Evolutionary conservation across 192 early-diverging fungal species (phyloP), one percentile per base, ranked within the genome.

Genomic region (Coemansia aciculifera): DNA sequence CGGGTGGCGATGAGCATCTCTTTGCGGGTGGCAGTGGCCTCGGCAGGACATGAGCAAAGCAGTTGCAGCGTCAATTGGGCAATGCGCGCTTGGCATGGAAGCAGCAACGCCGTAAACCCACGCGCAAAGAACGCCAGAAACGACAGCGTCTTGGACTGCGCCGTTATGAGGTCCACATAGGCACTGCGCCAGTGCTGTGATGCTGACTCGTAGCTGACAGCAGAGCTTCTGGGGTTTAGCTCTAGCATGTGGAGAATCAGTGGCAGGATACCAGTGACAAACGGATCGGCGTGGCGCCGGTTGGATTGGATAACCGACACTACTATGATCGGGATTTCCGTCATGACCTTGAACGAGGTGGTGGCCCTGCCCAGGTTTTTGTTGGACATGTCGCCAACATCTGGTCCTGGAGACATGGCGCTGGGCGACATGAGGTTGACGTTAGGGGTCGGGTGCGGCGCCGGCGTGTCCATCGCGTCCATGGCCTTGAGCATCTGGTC

Each of bases 101-200:
- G 77, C 59, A 97, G 68, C 13, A 86, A 71, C 27, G 75, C 63
- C 5, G 89, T 86, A 42, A 94, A 97, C 37, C 89, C 92, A 27
- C 93, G 86, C 56, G 96, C 84, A 67, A 98, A 94, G 80, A 96
- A 98, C 3, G 97, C 96, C 59, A 99, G 77, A 69, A 98, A 99
- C 8, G 96, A 97, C 77, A 98, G 90, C 27, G 98, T 99, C 86
- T 99, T 99, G 42, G 96, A 93, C 86, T 99, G 98, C 21, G 98
- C 90, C 9, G 93, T 89, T 36, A 96, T 97, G 65, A 98, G 91
- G 40, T 99, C 98, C 2, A 66, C 40, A 54, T 75, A 59, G 66
- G 85, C 56, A 78, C 85, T 51, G 56, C 90, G 86, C 62, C 83
- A 80, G 37, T 79, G 59, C 32, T 66, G 74, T 31, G 83, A 49